Base-by-base conservation (phyloP, 1,284 basidiomycete species). In the Trametes hirsuta region DNA sequence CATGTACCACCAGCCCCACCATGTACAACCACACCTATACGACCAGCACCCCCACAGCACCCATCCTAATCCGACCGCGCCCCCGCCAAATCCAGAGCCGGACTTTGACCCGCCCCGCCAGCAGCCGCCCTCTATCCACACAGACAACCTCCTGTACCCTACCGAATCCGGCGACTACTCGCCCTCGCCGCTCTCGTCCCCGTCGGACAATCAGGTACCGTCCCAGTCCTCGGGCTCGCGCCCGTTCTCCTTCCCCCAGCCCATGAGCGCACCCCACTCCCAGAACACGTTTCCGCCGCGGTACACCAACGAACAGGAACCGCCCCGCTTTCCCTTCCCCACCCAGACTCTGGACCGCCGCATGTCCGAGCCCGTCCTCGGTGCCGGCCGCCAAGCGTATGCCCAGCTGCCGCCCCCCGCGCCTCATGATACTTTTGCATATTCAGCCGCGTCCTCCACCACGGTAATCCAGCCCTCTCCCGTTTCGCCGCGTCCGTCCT, bases 321-420 rank as follows among this genome's bases (percentile, higher is more conserved):
- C 60, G 5, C 47, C 58, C 44, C 62, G 62, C 55, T 63, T 57
- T 44, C 64, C 60, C 63, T 67, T 68, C 71, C 69, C 55, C 59
- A 74, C 72, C 68, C 77, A 70, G 74, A 73, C 47, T 63, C 71
- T 80, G 61, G 83, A 84, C 73, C 82, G 84, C 68, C 83, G 85
- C 72, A 84, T 86, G 83, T 87, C 85, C 67, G 85, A 86, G 70
- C 84, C 85, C 54, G 73, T 82, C 59, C 75, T 69, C 62, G 67
- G 66, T 24, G 63, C 58, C 30, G 64, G 66, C 25, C 63, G 65
- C 52, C 65, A 55, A 35, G 35, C 65, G 8, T 64, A 59, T 45
- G 49, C 63, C 24, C 65, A 66, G 44, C 61, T 61, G 25, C 57
- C 57, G 9, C 65, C 64, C 15, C 60, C 61, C 46, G 25, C 66